A percentile compares a stretch with the other conserved stretches of the same genome.
These are phyloP conservation scores for Pseudopithomyces maydicus DNA, from an alignment of 2,329 filamentous ascomycete genomes.

Conservation along the genomic window DNA sequence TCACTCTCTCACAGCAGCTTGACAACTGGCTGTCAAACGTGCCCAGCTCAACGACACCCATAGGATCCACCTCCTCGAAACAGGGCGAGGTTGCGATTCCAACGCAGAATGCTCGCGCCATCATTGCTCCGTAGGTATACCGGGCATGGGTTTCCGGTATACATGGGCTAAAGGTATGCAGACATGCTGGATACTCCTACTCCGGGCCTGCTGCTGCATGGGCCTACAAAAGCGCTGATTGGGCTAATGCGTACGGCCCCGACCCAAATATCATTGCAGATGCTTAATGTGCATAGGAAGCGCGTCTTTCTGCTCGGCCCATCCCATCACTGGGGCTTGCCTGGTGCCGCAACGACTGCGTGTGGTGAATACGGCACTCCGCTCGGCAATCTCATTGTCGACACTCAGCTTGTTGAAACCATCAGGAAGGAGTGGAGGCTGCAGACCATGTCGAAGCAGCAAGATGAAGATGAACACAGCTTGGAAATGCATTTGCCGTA, in stretches of 20 bases:
- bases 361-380: conserved; percentile 76
- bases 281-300: conserved; percentile 60
- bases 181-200: conserved; percentile 92
- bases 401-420: conserved; percentile 61
- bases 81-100: conserved; percentile 60
- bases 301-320: conserved; percentile 91
- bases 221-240: conserved; percentile 88
- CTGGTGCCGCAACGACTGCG: conserved; percentile 75
- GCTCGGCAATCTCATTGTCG: conserved; percentile 71
- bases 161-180: conserved; percentile 50
- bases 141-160: conserved; percentile 1
- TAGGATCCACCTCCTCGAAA: conserved; percentile 54
- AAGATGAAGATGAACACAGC: conserved; percentile 86
- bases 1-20: conserved; percentile 69
- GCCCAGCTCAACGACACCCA: conserved; percentile 66
- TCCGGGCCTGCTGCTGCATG: conserved; percentile 91
- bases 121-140: conserved; percentile 84
- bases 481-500: conserved; percentile 97
- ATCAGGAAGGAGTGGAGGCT: conserved; percentile 35
- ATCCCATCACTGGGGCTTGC: conserved; percentile 84
- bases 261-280: neutral
- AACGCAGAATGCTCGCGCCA: conserved; percentile 73
- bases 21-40: conserved; percentile 76
- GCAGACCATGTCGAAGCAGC: conserved; percentile 61
- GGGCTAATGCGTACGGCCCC: conserved; percentile 69